Evolutionary conservation across 176 grass and related monocot genomes (phyloP).

Genomic region (Oryza glaberrima): DNA sequence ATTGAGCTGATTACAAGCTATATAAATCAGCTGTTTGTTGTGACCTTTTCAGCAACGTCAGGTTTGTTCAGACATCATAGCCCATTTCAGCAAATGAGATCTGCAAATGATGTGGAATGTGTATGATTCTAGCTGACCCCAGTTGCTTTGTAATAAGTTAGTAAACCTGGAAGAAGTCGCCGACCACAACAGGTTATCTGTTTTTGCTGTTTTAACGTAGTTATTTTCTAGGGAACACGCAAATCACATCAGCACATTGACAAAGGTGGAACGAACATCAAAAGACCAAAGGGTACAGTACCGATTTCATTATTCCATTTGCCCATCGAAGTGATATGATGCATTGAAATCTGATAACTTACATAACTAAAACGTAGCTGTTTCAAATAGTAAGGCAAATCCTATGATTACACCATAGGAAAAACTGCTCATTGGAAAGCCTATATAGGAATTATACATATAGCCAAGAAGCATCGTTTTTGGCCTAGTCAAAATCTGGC

Average conservation of each 20-base stretch:
- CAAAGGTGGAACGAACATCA: background rate
- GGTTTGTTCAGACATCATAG: background rate
- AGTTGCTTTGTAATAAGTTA: background rate
- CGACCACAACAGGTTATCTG: too few species aligned
- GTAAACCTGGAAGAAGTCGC: background rate
- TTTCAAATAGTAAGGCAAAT: background rate
- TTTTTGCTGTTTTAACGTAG: background rate
- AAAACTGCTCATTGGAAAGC: background rate
- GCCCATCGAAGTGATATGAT: background rate
- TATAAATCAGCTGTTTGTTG: background rate
- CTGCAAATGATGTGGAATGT: background rate
- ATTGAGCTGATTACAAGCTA: background rate
- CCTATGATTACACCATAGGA: conserved; percentile 8
- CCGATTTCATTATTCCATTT: background rate
- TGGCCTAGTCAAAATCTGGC: conserved; percentile 1
- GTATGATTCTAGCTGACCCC: background rate
- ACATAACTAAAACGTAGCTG: background rate
- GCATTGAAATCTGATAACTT: background rate
- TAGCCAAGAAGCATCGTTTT: background rate
- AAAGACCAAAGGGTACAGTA: background rate
- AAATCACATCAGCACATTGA: background rate
- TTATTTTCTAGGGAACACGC: background rate
- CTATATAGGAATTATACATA: background rate
- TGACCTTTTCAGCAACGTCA: background rate
- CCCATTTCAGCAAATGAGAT: background rate